phyloP scores from a whole-genome alignment of 768 basidiomycete species.

The Macrolepiota dolichaula region DNA sequence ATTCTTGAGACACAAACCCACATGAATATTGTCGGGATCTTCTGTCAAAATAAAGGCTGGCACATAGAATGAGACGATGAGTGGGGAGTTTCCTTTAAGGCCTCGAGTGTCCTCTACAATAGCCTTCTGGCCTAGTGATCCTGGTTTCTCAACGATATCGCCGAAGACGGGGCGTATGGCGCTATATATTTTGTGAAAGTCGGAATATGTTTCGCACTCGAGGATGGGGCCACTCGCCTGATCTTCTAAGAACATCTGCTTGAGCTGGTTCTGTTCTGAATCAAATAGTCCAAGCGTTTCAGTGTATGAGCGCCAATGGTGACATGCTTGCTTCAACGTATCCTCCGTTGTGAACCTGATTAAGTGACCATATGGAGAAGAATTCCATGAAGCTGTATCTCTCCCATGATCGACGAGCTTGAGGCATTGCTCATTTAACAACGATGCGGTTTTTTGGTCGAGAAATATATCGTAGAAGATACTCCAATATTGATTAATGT shows the following conservation, averaged over 20 bases:
- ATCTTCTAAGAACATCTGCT: slow-evolving; percentile 14
- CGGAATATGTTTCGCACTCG: slow-evolving; percentile 27
- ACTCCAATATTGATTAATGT: slow-evolving; percentile 31
- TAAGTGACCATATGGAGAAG: slow-evolving; percentile 32
- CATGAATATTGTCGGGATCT: slow-evolving; percentile 13
- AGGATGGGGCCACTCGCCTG: slow-evolving; percentile 30
- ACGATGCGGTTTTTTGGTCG: slow-evolving; percentile 29
- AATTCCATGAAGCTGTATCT: slow-evolving; percentile 34
- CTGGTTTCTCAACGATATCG: slow-evolving; percentile 10
- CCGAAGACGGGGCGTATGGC: slow-evolving; percentile 33
- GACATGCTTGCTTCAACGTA: slow-evolving; percentile 35
- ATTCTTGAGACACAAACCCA: slow-evolving; percentile 26
- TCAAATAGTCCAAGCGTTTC: slow-evolving; percentile 23
- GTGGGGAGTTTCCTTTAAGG: slow-evolving; percentile 28
- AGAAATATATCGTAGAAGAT: slow-evolving; percentile 48
- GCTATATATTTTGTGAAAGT: slow-evolving; percentile 28
- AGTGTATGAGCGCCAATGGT: slow-evolving; percentile 36
- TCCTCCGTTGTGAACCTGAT: slow-evolving; percentile 33
- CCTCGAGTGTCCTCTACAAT: slow-evolving; percentile 29
- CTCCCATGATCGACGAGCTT: slow-evolving; percentile 32
- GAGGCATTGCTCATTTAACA: slow-evolving; percentile 36
- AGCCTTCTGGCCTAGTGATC: slow-evolving; percentile 8
- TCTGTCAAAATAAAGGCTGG: slow-evolving; percentile 28
- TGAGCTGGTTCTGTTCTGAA: slow-evolving; percentile 18
- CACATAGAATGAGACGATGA: slow-evolving; percentile 33